A percentile compares a stretch with the other conserved stretches of the same genome.
Evolutionary conservation across 306 rosid genomes (phyloP).

Genomic region (Rosa persica): DNA sequence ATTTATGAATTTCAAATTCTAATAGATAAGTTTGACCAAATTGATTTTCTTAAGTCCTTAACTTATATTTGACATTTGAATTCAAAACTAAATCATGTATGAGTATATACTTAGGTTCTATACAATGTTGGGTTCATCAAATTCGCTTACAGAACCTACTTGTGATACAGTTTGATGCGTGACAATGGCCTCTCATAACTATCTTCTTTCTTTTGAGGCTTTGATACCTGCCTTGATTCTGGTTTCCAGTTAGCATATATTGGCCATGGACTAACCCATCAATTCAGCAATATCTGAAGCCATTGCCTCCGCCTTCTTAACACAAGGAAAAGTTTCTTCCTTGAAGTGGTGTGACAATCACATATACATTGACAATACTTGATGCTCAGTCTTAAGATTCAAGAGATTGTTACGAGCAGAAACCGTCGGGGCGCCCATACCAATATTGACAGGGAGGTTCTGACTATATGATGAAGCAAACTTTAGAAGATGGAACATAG

Average conservation of each 20-base stretch:
- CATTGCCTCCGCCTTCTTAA: conserved; percentile 74
- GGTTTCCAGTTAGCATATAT: conserved; percentile 91
- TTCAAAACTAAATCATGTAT: no score
- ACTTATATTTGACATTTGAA: no score
- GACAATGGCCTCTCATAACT: conserved; percentile 56
- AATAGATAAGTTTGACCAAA: no score
- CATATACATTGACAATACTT: conserved; percentile 77
- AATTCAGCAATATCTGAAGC: conserved; percentile 64
- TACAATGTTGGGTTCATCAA: no score
- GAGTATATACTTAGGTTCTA: no score
- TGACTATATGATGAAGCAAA: conserved; percentile 71
- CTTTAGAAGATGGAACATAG: conserved; percentile 73
- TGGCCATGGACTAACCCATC: conserved; percentile 62
- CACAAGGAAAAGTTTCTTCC: conserved; percentile 68
- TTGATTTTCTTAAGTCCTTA: no score
- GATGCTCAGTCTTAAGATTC: conserved; percentile 92
- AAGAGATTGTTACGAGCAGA: conserved; percentile 80
- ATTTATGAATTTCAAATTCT: no score
- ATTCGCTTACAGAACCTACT: conserved; percentile 49
- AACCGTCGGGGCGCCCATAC: conserved; percentile 79
- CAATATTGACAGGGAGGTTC: conserved; percentile 66
- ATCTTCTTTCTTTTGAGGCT: conserved; percentile 35
- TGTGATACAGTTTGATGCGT: conserved; percentile 34
- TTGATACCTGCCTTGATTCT: conserved; percentile 53
- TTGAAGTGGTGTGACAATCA: conserved; percentile 85